These are phyloP conservation scores for Wallacemonas sp. DNA, from an alignment of 208 protist genomes.

Conservation along the genomic window DNA sequence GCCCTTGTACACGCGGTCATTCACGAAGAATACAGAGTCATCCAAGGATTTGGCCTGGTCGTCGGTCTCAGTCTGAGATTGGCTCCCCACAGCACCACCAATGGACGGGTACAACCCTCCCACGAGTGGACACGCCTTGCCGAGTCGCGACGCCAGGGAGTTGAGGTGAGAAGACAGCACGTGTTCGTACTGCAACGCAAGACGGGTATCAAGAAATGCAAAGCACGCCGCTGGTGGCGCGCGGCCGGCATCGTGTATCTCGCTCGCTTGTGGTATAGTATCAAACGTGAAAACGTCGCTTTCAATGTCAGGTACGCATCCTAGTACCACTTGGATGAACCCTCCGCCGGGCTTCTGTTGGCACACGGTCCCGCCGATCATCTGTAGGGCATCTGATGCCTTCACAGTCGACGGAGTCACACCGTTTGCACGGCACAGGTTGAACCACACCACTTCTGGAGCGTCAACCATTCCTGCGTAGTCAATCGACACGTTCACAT, in stretches of 20 bases:
- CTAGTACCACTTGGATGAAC: conserved; percentile 81
- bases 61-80: background rate
- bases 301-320: conserved; percentile 78
- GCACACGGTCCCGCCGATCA: conserved; percentile 76
- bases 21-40: conserved; percentile 83
- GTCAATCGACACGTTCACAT: conserved; percentile 77
- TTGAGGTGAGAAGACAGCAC: conserved; percentile 58
- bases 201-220: conserved; percentile 59
- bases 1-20: conserved; percentile 77
- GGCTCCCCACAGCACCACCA: background rate
- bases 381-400: conserved; percentile 54
- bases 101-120: conserved; percentile 77
- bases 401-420: conserved; percentile 69
- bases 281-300: conserved; percentile 84
- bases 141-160: conserved; percentile 37
- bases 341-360: conserved; percentile 78
- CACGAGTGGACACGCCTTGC: conserved; percentile 40
- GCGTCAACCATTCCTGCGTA: conserved; percentile 81
- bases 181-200: conserved; percentile 74
- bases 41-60: conserved; percentile 29
- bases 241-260: conserved; percentile 38
- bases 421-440: conserved; percentile 68
- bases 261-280: conserved; percentile 52
- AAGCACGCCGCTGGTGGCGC: conserved; percentile 56
- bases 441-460: conserved; percentile 85